Percentiles rank a stretch among this genome's conserved stretches.
Evolutionary conservation across 2,329 filamentous ascomycete genomes (phyloP).

Genomic region (Xylaria sp.): DNA sequence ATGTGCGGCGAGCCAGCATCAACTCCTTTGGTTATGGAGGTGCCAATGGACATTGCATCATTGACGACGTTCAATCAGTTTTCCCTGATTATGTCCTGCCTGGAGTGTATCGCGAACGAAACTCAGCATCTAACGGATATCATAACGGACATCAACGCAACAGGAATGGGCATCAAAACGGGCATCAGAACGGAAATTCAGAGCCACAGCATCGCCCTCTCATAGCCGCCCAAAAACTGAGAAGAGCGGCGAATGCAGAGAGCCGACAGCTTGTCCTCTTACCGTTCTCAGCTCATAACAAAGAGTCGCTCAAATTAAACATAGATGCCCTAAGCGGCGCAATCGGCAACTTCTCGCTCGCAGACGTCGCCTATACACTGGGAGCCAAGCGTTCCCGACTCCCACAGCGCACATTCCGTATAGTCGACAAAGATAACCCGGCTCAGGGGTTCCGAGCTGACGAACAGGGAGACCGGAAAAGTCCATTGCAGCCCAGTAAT

Average conservation of each 20-base stretch:
- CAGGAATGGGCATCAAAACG: not conserved
- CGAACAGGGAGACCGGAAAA: not conserved
- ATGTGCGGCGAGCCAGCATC: constrained; percentile 41
- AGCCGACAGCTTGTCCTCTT: constrained; percentile 41
- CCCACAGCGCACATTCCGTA: not conserved
- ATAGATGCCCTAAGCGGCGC: not conserved
- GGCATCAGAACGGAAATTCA: not conserved
- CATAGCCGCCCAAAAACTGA: not conserved
- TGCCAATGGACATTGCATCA: constrained; percentile 47
- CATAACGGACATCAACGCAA: not conserved
- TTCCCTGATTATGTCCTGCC: constrained; percentile 29
- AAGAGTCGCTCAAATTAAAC: constrained; percentile 6
- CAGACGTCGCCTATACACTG: constrained; percentile 15
- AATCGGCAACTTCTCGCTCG: not conserved
- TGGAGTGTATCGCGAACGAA: not conserved
- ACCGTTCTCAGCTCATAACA: constrained; percentile 17
- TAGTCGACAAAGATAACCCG: constrained; percentile 15
- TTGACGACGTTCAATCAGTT: constrained; percentile 41
- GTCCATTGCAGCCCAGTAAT: not conserved
- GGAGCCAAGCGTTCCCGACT: not conserved
- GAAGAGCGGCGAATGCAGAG: constrained; percentile 19
- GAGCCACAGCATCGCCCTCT: not conserved
- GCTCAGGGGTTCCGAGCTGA: not conserved
- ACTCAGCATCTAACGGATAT: not conserved
- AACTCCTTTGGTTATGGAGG: constrained; percentile 50